Percentiles rank a stretch among this genome's conserved stretches.
These are phyloP conservation scores for Russula vinacea DNA, from an alignment of 768 basidiomycete genomes.

Conservation along the genomic window DNA sequence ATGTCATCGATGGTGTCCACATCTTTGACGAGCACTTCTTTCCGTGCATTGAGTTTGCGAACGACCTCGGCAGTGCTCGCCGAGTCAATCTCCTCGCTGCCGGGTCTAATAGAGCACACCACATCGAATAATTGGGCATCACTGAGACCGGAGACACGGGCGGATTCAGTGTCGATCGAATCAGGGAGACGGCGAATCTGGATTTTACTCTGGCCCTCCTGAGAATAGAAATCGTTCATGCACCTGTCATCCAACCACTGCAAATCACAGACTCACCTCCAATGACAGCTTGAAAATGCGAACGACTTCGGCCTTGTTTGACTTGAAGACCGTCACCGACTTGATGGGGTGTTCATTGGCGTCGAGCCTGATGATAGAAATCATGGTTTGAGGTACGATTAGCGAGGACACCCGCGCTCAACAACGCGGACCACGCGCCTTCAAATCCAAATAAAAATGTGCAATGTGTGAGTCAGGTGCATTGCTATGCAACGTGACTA, in stretches of 20 bases:
- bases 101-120: slow-evolving; percentile 43
- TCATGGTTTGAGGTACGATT: slow-evolving; percentile 5
- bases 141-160: slow-evolving; percentile 51
- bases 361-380: slow-evolving; percentile 16
- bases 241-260: background rate
- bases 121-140: slow-evolving; percentile 54
- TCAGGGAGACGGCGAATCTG: slow-evolving; percentile 50
- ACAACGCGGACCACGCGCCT: background rate
- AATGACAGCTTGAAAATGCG: slow-evolving; percentile 49
- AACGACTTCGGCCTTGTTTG: slow-evolving; percentile 54
- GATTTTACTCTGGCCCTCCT: slow-evolving; percentile 55
- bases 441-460: background rate
- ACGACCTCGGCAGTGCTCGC: slow-evolving; percentile 30
- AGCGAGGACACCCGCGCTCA: background rate
- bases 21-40: slow-evolving; percentile 39
- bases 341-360: slow-evolving; percentile 46
- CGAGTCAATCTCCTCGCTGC: slow-evolving; percentile 29
- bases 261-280: slow-evolving; percentile 40
- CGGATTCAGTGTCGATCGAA: slow-evolving; percentile 49
- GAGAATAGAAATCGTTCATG: background rate
- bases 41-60: slow-evolving; percentile 38
- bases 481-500: background rate
- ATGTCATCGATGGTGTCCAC: slow-evolving; percentile 43
- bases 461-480: background rate
- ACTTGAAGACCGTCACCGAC: slow-evolving; percentile 57